Evolutionary conservation across 176 grass and related monocot species (phyloP), one percentile per base, ranked within the genome.

Genomic region (Carex kokanica): DNA sequence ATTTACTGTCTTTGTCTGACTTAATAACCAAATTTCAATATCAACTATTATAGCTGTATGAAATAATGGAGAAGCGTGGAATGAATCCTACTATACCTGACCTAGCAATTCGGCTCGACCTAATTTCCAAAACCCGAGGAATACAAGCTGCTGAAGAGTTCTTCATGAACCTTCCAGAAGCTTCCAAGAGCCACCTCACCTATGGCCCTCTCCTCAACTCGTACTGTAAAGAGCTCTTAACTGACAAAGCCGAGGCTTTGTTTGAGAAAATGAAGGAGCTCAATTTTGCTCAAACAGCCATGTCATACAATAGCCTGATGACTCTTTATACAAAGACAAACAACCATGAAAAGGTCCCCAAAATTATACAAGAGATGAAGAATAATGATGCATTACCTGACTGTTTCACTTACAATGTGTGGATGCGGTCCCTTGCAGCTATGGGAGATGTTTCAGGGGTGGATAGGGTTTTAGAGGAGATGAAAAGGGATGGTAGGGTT

Each of bases 251-350:
- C 2, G 91, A 91, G 59, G 43, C 89, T 34, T 91, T 98, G 43
- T 89, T 98, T 83, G 74, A 89, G 36, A 98, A 98, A 89, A 98
- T 98, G 96, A 93, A 88, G 84, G 73, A 95, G 72, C 88, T 95
- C 55, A 90, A 87, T 72, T 95, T 95, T 87, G 89, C 96, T 54
- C 89, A 66, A 38, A 95, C 91, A 81, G 80, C 96, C 67, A 93
- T 95, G 96, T 85, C 90, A 15, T 98, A 90, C 25, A 98, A 95
- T 86, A 95, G 96, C 80, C 84, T 98, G 80, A 98, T 98, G 96
- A 93, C 93, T 32, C 59, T 93, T 31, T 95, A 95, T 74, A 88
- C 83, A 54, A 98, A 95, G 82, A 78, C 83, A 47, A 84, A 98
- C 84, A 84, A 93, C 80, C 86, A 82, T 51, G 91, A 91, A 40